phyloP scores from a whole-genome alignment of 140 eudicot species.

The Cichorium intybus region DNA sequence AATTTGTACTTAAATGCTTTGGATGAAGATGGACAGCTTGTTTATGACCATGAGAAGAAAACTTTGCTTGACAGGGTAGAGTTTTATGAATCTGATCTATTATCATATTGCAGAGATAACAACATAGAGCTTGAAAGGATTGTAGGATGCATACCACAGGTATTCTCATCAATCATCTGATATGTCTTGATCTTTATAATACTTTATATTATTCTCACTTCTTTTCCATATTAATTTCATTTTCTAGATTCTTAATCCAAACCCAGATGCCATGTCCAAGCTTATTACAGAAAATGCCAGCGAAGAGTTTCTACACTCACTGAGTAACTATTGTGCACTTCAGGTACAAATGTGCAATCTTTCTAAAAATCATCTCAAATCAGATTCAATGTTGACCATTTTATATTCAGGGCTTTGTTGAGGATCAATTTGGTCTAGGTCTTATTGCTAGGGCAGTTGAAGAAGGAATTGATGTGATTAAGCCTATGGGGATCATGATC shows the following conservation, averaged over 20 bases:
- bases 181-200: neutral
- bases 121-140: conserved; percentile 91
- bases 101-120: conserved; percentile 87
- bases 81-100: conserved; percentile 92
- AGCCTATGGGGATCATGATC: conserved; percentile 95
- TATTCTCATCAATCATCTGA: conserved; percentile 20
- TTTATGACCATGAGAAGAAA: conserved; percentile 80
- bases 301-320: conserved; percentile 85
- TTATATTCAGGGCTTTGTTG: conserved; percentile 84
- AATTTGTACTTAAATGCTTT: conserved; percentile 86
- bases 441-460: conserved; percentile 97
- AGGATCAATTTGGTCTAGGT: conserved; percentile 97
- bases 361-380: neutral
- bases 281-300: conserved; percentile 95
- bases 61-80: conserved; percentile 95
- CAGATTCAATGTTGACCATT: neutral
- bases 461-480: conserved; percentile 90
- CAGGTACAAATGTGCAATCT: conserved; percentile 49
- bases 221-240: conserved; percentile 12
- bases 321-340: conserved; percentile 96
- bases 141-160: conserved; percentile 99
- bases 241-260: conserved; percentile 90
- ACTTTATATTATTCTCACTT: neutral
- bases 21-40: conserved; percentile 82
- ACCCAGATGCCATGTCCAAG: conserved; percentile 99